Conservation (phyloP, 129 eudicot genomes). For the Centaurea solstitialis region DNA sequence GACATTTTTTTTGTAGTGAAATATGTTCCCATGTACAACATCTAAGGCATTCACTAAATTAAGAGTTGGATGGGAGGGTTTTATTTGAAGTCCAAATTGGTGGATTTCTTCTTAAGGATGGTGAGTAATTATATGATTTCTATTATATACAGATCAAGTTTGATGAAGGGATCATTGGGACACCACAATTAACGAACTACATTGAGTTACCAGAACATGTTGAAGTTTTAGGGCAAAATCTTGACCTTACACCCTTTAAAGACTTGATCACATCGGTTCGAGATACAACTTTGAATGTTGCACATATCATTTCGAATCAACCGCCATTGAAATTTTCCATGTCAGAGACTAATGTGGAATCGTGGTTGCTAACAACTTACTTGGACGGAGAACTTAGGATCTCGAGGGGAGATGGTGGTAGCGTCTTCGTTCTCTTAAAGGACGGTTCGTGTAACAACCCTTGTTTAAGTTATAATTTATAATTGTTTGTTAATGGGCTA, state of each 20-base stretch:
- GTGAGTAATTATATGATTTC: neutral
- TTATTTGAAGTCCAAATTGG: neutral
- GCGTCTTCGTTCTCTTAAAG: conserved; percentile 79
- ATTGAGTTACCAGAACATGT: conserved; percentile 75
- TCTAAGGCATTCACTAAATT: neutral
- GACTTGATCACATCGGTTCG: conserved; percentile 71
- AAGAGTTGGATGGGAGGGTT: neutral
- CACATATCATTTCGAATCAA: conserved; percentile 75
- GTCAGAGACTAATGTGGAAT: conserved; percentile 58
- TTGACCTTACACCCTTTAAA: conserved; percentile 74
- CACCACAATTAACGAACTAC: conserved; percentile 91
- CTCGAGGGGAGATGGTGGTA: conserved; percentile 94
- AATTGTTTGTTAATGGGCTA: no score
- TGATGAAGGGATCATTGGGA: conserved; percentile 82
- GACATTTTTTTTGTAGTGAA: no score
- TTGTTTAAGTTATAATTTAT: no score
- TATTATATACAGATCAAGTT: conserved; percentile 67
- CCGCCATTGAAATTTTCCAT: conserved; percentile 74
- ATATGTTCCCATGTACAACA: neutral
- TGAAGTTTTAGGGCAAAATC: conserved; percentile 71
- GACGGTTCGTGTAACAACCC: no score
- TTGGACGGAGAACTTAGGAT: conserved; percentile 86
- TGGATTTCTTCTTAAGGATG: neutral
- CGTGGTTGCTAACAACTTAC: conserved; percentile 92
- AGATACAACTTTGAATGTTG: conserved; percentile 86